Evolutionary conservation across 2,329 filamentous ascomycete species (phyloP), one percentile per base, ranked within the genome.

Genomic region (Chalara sp.): DNA sequence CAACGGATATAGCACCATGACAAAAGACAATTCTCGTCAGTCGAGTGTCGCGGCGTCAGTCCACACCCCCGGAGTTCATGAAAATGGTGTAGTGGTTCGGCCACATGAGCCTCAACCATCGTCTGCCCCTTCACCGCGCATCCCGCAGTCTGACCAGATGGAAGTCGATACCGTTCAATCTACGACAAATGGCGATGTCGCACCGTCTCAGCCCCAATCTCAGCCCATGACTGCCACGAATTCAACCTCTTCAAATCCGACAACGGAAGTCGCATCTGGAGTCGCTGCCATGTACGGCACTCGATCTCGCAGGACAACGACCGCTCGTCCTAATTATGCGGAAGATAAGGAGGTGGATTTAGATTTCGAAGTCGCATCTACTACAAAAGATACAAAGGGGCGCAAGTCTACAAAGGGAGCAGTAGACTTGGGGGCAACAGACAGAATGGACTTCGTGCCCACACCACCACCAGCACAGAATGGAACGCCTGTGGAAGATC

Each of bases 281-380:
- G 44, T 54, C 30, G 55, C 56, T 30, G 56, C 82, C 60, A 84
- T 83, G 45, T 96, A 99, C 70, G 92, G 92, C 64, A 99, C 93
- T 67, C 86, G 91, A 63, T 96, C 91, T 61, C 87, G 93, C 67
- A 95, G 95, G 70, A 86, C 91, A 64, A 86, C 87, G 63, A 82
- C 79, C 59, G 79, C 86, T 61, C 87, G 93, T 60, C 84, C 86
- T 58, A 99, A 99, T 70, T 99, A 99, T 70, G 92, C 93, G 47
- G 93, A 99, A 72, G 88, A 92, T 70, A 87, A 81, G 70, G 92
- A 96, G 68, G 76, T 91, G 60, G 92, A 97, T 63, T 83, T 88
- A 69, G 93, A 97, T 66, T 89, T 90, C 67, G 92, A 96, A 63
- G 79, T 77, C 66, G 72, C 76, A 64, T 67, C 72, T 48, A 70